Evolutionary conservation across 176 grass and related monocot species (phyloP).

Genomic region (Musa acuminata): DNA sequence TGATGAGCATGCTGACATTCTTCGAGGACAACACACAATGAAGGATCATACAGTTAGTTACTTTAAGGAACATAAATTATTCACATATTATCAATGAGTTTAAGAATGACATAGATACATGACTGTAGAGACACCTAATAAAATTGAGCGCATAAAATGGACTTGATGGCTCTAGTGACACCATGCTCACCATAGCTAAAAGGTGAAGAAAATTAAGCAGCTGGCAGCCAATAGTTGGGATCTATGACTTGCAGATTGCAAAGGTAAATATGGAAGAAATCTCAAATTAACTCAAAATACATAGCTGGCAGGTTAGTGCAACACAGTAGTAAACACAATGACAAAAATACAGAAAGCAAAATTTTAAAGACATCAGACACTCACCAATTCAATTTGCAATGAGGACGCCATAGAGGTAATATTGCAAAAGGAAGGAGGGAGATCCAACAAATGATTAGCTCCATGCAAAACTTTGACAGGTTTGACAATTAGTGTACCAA

Average conservation of each 20-base stretch:
- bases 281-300: no score
- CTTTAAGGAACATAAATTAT: no score
- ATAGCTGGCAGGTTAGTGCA: background rate
- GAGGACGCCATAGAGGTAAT: conserved; percentile 62
- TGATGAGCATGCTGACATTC: no score
- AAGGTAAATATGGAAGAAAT: no score
- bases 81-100: background rate
- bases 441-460: conserved; percentile 56
- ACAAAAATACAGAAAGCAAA: background rate
- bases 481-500: conserved; percentile 49
- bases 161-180: no score
- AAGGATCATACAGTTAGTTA: no score
- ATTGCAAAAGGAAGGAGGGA: conserved; percentile 56
- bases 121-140: background rate
- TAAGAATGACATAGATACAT: background rate
- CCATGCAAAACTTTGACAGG: conserved; percentile 74
- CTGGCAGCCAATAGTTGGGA: no score
- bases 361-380: conserved; percentile 2
- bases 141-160: no score
- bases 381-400: conserved; percentile 88
- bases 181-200: no score
- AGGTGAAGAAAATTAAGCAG: no score
- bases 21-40: no score
- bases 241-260: no score
- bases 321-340: background rate